phyloP scores from a whole-genome alignment of 305 asterid species.

The Fraxinus platypoda region DNA sequence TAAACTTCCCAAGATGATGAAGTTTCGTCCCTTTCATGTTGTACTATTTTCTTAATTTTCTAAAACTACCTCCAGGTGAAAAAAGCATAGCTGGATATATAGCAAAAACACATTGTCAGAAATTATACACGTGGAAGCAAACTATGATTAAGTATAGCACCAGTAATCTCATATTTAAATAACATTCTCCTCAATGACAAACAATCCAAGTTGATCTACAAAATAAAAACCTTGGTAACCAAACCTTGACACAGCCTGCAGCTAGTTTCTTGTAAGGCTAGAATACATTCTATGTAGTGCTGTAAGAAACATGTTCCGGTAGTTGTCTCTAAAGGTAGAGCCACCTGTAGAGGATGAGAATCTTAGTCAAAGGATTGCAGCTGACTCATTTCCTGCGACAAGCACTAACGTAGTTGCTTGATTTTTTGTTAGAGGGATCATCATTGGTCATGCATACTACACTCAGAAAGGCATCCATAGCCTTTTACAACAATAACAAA shows the following conservation, averaged over 20 bases:
- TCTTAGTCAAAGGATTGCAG: conserved; percentile 26
- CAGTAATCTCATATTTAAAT: neutral
- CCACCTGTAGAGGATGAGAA: conserved; percentile 58
- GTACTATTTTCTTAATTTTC: conserved; percentile 6
- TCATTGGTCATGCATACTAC: neutral
- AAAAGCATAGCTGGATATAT: neutral
- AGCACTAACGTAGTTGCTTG: conserved; percentile 3
- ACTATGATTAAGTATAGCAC: neutral
- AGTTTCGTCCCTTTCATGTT: neutral
- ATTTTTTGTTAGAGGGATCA: neutral
- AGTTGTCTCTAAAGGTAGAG: conserved; percentile 80
- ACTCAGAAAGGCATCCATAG: conserved; percentile 4
- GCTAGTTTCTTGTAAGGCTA: conserved; percentile 88
- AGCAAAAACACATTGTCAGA: neutral
- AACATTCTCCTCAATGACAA: conserved; percentile 10
- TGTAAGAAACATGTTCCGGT: conserved; percentile 88
- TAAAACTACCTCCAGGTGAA: conserved; percentile 1
- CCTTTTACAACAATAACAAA: neutral
- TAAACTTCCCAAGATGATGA: neutral
- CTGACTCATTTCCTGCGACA: conserved; percentile 12
- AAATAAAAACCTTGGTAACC: conserved; percentile 22
- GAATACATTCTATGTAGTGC: conserved; percentile 78
- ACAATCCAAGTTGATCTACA: neutral
- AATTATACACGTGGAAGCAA: neutral
- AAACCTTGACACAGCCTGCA: conserved; percentile 62